A percentile compares a stretch with the other conserved stretches of the same genome.
These are phyloP conservation scores for Scenedesmus sp. DNA, from an alignment of 163 green algal genomes.

Conservation along the genomic window DNA sequence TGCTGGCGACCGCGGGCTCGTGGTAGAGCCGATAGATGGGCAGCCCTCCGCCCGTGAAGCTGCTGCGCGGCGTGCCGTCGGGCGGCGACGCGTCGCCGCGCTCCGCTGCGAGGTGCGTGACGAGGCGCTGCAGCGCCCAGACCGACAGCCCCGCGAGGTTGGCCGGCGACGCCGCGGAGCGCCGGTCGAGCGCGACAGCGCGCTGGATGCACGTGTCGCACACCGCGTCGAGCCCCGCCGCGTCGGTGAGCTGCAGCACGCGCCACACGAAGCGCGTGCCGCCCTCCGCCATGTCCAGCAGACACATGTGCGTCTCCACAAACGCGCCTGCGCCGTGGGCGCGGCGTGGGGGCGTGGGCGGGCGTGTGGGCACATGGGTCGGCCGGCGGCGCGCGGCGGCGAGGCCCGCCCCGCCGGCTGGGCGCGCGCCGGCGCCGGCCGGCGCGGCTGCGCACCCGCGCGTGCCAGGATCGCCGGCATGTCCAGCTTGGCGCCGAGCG, in stretches of 20 bases:
- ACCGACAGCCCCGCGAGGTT: background rate
- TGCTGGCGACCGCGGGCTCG: too few relatives aligned
- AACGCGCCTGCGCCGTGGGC: too few relatives aligned
- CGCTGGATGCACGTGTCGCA: background rate
- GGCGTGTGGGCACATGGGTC: too few relatives aligned
- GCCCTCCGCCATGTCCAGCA: constrained; percentile 4
- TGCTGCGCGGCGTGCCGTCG: too few relatives aligned
- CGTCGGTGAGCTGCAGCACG: background rate
- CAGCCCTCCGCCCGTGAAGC: too few relatives aligned
- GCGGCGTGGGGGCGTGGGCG: too few relatives aligned
- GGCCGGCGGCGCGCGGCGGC: too few relatives aligned
- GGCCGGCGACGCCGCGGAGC: background rate
- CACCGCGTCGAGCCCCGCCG: constrained; percentile 2
- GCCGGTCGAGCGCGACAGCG: background rate
- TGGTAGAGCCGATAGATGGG: too few relatives aligned
- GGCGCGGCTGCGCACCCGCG: background rate
- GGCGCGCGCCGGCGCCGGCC: too few relatives aligned
- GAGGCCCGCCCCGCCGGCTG: too few relatives aligned
- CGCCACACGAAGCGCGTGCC: constrained; percentile 7
- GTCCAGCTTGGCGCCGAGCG: constrained; percentile 9
- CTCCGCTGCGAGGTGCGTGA: background rate
- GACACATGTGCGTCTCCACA: background rate
- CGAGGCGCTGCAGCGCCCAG: constrained; percentile 5
- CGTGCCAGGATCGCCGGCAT: constrained; percentile 9
- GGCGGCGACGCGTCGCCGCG: background rate